Percentiles rank a stretch among this genome's conserved stretches.
phyloP scores from a whole-genome alignment of 1,139 yeast species.

The Saccharomyces hybrid region DNA sequence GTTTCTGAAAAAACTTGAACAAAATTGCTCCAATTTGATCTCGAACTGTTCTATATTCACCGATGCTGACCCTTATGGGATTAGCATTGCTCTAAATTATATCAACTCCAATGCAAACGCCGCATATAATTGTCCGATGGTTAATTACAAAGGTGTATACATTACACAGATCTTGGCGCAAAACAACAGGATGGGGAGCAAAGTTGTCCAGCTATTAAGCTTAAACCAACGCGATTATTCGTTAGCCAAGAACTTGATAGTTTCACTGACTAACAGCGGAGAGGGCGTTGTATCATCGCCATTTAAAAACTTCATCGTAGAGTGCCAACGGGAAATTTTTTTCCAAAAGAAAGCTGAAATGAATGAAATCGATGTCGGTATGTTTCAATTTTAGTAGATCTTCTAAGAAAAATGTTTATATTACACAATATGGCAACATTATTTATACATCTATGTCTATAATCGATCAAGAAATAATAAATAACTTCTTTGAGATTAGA shows the following conservation, averaged over 20 bases:
- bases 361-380: conserved; percentile 17
- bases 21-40: conserved; percentile 3
- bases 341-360: conserved; percentile 32
- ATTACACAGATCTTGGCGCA: conserved; percentile 15
- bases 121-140: conserved; percentile 10
- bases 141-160: conserved; percentile 19
- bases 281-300: neutral
- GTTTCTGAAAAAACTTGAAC: conserved; percentile 20
- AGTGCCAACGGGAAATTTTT: conserved; percentile 32
- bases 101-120: conserved; percentile 7
- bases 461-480: neutral
- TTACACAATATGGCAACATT: too few species aligned
- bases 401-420: neutral
- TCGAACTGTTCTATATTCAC: conserved; percentile 18
- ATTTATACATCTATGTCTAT: too few species aligned
- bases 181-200: conserved; percentile 3
- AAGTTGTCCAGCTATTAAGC: conserved; percentile 10
- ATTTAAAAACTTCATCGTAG: conserved; percentile 9
- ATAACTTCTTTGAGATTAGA: too few species aligned
- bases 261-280: neutral
- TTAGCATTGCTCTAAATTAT: conserved; percentile 30
- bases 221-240: conserved; percentile 10
- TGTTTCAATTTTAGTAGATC: conserved; percentile 4
- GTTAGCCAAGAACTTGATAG: conserved; percentile 11
- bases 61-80: conserved; percentile 35